Evolutionary conservation across 2,329 filamentous ascomycete genomes (phyloP).

Genomic region (Neofusicoccum umdonicola): DNA sequence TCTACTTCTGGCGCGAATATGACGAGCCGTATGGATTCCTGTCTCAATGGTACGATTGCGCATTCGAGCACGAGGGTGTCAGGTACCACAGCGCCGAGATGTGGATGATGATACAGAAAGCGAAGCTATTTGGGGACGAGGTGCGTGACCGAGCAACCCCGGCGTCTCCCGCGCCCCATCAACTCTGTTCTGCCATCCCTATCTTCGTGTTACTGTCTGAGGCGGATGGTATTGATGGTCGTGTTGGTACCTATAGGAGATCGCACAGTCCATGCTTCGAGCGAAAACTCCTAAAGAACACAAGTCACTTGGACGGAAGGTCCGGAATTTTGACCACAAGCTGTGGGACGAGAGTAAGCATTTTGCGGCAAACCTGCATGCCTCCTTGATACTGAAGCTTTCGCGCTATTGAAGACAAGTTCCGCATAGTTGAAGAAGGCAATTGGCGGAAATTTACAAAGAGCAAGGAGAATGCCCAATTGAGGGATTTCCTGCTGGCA

Average conservation of each 20-base stretch:
- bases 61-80: slow-evolving; percentile 43
- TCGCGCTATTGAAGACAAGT: neutral
- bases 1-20: slow-evolving; percentile 41
- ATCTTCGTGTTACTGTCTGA: neutral
- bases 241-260: slow-evolving; percentile 24
- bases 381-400: neutral
- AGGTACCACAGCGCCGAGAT: slow-evolving; percentile 43
- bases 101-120: slow-evolving; percentile 52
- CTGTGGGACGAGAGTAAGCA: slow-evolving; percentile 48
- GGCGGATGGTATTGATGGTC: too few species aligned
- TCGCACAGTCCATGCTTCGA: slow-evolving; percentile 50
- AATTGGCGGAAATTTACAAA: slow-evolving; percentile 57
- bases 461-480: slow-evolving; percentile 39
- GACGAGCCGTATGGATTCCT: slow-evolving; percentile 54
- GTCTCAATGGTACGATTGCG: slow-evolving; percentile 60
- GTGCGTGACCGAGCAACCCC: slow-evolving; percentile 19
- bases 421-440: slow-evolving; percentile 55
- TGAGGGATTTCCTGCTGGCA: slow-evolving; percentile 52
- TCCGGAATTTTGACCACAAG: slow-evolving; percentile 51
- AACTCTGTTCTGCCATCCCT: too few species aligned
- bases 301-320: slow-evolving; percentile 56
- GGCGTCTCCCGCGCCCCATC: too few species aligned
- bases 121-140: slow-evolving; percentile 42
- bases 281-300: slow-evolving; percentile 48
- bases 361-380: too few species aligned